These are phyloP conservation scores for Guadua angustifolia DNA, from an alignment of 176 grass and related monocot species.

Conservation along the genomic window DNA sequence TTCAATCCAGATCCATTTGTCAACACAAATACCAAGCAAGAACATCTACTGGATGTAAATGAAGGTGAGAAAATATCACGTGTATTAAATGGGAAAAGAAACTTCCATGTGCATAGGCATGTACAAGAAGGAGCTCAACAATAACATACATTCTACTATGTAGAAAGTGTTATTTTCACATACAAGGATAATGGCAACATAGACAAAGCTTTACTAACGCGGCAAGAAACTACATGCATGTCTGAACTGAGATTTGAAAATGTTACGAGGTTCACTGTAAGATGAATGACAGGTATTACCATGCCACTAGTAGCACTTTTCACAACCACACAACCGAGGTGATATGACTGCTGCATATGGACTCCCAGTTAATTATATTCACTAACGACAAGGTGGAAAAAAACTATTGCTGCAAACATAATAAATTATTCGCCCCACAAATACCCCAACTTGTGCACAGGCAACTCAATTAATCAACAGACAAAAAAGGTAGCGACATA, in stretches of 20 bases:
- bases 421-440: not conserved
- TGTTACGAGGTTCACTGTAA: not conserved
- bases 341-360: not conserved
- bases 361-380: not conserved
- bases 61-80: not conserved
- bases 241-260: not conserved
- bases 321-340: not conserved
- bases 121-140: not conserved
- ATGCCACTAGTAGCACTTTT: not conserved
- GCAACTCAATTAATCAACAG: not conserved
- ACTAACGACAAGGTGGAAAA: not conserved
- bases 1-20: constrained; percentile 8
- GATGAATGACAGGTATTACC: not conserved
- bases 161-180: not conserved
- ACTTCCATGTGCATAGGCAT: not conserved
- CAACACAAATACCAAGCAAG: not conserved
- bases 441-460: not conserved
- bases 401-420: not conserved
- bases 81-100: not conserved
- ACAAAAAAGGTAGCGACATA: constrained; percentile 31
- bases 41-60: not conserved
- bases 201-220: not conserved
- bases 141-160: not conserved
- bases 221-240: not conserved
- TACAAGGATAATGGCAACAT: not conserved